phyloP scores from a whole-genome alignment of 73 alveolate species.

The Diophrys sp. region DNA sequence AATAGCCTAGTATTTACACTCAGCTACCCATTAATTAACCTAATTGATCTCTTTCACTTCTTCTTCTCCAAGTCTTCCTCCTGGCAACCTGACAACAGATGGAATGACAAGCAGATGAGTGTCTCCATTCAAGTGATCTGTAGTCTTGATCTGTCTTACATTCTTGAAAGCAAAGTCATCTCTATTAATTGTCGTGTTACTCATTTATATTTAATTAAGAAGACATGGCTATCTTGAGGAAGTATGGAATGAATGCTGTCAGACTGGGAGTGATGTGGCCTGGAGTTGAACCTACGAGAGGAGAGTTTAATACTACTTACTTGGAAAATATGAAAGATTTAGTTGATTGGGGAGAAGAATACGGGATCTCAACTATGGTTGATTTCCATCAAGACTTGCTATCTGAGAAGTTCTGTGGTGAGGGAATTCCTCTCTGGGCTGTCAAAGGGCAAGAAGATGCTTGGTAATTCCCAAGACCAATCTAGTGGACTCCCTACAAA shows the following conservation, averaged over 20 bases:
- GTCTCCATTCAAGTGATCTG: too few species aligned
- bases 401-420: constrained; percentile 88
- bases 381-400: constrained; percentile 91
- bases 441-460: constrained; percentile 49
- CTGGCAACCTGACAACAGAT: too few species aligned
- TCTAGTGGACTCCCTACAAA: constrained; percentile 23
- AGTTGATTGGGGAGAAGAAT: constrained; percentile 71
- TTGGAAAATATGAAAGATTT: constrained; percentile 74
- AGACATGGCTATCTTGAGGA: constrained; percentile 70
- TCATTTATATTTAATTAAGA: too few species aligned
- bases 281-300: constrained; percentile 84
- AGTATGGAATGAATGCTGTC: constrained; percentile 82
- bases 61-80: too few species aligned
- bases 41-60: too few species aligned
- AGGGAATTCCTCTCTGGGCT: constrained; percentile 89
- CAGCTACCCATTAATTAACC: too few species aligned
- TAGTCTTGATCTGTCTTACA: too few species aligned
- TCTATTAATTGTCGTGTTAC: too few species aligned
- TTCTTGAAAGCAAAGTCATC: too few species aligned
- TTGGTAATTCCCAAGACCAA: constrained; percentile 35
- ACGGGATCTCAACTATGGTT: constrained; percentile 81
- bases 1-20: too few species aligned
- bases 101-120: too few species aligned
- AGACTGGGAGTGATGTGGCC: constrained; percentile 93
- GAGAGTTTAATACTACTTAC: constrained; percentile 76